A percentile compares a stretch with the other conserved stretches of the same genome.
Evolutionary conservation across 345 rosid species (phyloP).

Genomic region (Euphorbia lathyris): DNA sequence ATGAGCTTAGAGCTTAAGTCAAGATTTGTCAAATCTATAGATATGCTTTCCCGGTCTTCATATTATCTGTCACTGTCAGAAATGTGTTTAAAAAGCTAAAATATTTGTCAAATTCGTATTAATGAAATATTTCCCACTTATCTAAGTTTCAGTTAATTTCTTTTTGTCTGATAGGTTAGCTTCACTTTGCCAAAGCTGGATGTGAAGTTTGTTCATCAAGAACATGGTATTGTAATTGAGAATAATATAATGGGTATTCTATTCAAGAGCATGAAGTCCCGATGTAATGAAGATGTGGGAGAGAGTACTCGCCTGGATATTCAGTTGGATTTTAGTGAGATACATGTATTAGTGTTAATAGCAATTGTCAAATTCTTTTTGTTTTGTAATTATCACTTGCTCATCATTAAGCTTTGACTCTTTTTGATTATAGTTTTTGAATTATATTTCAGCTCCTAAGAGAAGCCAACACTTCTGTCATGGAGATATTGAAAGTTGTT

Average conservation of each 20-base stretch:
- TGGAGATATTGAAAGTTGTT: slow-evolving; percentile 90
- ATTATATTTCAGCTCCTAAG: slow-evolving; percentile 69
- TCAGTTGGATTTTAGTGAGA: slow-evolving; percentile 88
- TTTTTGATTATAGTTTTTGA: slow-evolving; percentile 20
- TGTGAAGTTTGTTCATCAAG: slow-evolving; percentile 67
- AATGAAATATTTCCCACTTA: not conserved
- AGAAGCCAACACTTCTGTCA: slow-evolving; percentile 67
- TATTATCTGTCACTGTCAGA: not conserved
- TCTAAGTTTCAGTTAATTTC: not conserved
- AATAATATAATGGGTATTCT: slow-evolving; percentile 85
- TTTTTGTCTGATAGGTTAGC: slow-evolving; percentile 50
- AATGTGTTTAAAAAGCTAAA: not conserved
- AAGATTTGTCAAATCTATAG: not conserved
- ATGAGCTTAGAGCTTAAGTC: not conserved
- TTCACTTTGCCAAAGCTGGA: slow-evolving; percentile 78
- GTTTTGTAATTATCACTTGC: slow-evolving; percentile 14
- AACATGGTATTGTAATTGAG: slow-evolving; percentile 59
- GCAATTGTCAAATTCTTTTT: slow-evolving; percentile 25
- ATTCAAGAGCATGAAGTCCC: slow-evolving; percentile 65
- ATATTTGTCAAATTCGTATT: not conserved
- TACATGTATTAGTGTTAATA: slow-evolving; percentile 61
- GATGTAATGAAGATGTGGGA: slow-evolving; percentile 76
- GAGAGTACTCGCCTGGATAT: slow-evolving; percentile 89
- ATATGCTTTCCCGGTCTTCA: not conserved
- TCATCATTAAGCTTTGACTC: slow-evolving; percentile 16